Evolutionary conservation across 2,329 filamentous ascomycete genomes (phyloP).

Genomic region (Fusarium scirpi): DNA sequence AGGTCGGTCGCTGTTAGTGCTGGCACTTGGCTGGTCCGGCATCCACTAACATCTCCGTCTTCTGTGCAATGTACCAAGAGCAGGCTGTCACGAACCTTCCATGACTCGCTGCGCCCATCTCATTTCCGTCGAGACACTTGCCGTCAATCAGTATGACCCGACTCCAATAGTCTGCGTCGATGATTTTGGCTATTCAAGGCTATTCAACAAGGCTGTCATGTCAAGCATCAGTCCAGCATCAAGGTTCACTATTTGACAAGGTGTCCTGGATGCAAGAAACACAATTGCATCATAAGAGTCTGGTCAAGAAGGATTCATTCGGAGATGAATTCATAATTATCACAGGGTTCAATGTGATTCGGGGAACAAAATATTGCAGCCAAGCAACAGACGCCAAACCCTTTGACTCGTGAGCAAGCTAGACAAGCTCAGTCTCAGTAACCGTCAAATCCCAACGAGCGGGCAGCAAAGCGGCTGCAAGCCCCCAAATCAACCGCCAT

Average conservation of each 20-base stretch:
- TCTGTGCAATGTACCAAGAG: constrained; percentile 31
- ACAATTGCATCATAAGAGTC: constrained; percentile 20
- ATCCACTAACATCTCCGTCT: constrained; percentile 31
- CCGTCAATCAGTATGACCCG: constrained; percentile 20
- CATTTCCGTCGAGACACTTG: constrained; percentile 37
- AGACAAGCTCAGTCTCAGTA: constrained; percentile 26
- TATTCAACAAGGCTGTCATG: constrained; percentile 27
- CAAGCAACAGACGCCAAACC: constrained; percentile 7
- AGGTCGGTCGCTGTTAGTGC: constrained; percentile 33
- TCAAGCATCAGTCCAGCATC: not conserved
- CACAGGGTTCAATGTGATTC: constrained; percentile 2
- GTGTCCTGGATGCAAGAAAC: not conserved
- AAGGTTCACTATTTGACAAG: not conserved
- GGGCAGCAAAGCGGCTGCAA: not conserved
- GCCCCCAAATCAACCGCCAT: constrained; percentile 10
- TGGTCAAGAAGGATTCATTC: constrained; percentile 1
- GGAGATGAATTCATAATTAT: constrained; percentile 14
- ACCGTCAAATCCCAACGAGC: constrained; percentile 19
- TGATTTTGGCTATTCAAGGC: constrained; percentile 14
- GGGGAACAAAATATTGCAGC: constrained; percentile 1
- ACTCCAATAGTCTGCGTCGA: constrained; percentile 32
- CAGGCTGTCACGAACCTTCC: constrained; percentile 33
- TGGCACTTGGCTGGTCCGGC: constrained; percentile 31
- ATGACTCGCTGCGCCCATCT: constrained; percentile 41
- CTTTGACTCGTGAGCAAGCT: constrained; percentile 29